Evolutionary conservation across 73 alveolate genomes (phyloP), one percentile per base, ranked within the genome.

Genomic region (Paramecium caudatum): DNA sequence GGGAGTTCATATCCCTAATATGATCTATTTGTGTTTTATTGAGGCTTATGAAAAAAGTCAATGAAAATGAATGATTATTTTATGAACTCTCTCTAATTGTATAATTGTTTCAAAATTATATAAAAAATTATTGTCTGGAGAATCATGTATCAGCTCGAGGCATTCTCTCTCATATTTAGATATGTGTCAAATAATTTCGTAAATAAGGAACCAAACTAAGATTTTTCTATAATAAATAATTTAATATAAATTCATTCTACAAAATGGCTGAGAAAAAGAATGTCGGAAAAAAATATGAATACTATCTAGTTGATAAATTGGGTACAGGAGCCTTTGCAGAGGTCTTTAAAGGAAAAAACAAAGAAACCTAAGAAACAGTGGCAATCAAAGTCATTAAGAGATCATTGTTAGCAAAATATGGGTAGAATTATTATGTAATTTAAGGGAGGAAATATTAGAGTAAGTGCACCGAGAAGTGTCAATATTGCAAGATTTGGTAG

Each of bases 251-350:
- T 21, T 49, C 1, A 49, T 49, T 49, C 5, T n/a, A n/a, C n/a
- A 5, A 3, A 49, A 49, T 49, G 70, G 25, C 39, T 49, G 70
- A 49, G 30, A 49, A 19, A 7, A 63, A 63, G 30, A 16, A 5
- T 10, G 82, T 63, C 5, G 82, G 82, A 63, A 63, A 63, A 10
- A 63, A 63, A 63, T 82, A 82, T 15, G 91, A 82, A 48, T 82
- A 82, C 30, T 55, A 46, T 4, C 46, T 46, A 50, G 4, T 43
- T 25, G 50, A 82, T 19, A 68, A 82, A 30, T 50, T 82, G 30
- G 91, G 91, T 3, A 30, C 65, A 27, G 91, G 91, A 3, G 91
- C 83, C 16, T 82, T 82, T 49, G 91, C 91, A 50, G 46, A 82
- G 30, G 91, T 82, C 17, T 82, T 10, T 45, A 47, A 47, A 8